Evolutionary conservation across 78 protist genomes (phyloP), one percentile per base, ranked within the genome.

Genomic region (Cavenderia fasciculata): DNA sequence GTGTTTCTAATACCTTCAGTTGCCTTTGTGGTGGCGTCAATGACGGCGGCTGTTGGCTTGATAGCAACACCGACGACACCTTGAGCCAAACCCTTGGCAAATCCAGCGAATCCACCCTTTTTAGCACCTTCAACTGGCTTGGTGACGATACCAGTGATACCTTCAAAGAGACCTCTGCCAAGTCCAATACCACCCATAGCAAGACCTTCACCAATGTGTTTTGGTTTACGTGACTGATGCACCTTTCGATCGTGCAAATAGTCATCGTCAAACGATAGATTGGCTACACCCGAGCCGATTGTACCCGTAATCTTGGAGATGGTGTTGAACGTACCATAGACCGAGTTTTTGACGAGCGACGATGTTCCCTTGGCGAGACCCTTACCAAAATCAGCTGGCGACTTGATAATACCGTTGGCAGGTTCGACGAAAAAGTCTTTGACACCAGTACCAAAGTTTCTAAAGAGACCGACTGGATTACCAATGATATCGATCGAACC

Each of bases 31-130:
- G 85, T 77, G 1, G 90, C 18, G 56, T 95, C 96, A 19, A 96
- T 44, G 29, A 73, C 87, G 4, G 97, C 98, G 1, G 95, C 44
- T 14, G 96, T 89, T 25, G 98, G 98, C 59, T 96, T 96, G 46
- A 84, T 94, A 7, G 85, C 95, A 23, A 94, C 68, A 31, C 98
- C 98, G 10, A 86, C 95, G 1, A 96, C 71, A 41, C 98, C 98
- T 44, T 93, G 92, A 29, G 94, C 97, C 1, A 96, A 19, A 23
- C 98, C 98, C 40, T 94, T 95, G 25, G 94, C 90, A 25, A 92
- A 74, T 14, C 98, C 98, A 8, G 52, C 72, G 4, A 74, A 25
- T 11, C 98, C 98, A 5, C 46, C 96, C 47, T 71, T 49, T 78
- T 54, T 51, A 1, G 93, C 95, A 29, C 97, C 98, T 43, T 94